Base-by-base conservation (phyloP, 1,284 basidiomycete species). In the Wallemia hederae region DNA sequence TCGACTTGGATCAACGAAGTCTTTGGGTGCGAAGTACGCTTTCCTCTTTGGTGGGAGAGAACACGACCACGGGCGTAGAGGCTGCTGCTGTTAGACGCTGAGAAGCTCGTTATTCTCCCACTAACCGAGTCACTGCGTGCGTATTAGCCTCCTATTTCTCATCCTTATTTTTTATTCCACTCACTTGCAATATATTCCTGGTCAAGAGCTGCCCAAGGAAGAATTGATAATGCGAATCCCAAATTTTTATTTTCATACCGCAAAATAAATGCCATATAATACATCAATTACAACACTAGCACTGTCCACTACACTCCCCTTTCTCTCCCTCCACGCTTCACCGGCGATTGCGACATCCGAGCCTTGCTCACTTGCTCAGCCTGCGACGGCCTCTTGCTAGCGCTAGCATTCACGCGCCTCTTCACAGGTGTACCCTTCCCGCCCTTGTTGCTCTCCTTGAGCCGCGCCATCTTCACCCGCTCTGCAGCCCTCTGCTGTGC, bases 31-130 rank as follows among this genome's bases (percentile, higher is more conserved):
- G 84, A 79, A 79, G 94, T 96, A 73, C 88, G 83, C 79, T 97
- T 97, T 68, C 86, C 89, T 68, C 94, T 87, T 78, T 97, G 92
- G 85, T 94, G 87, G 67, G 90, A 88, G 71, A 96, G 79, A 71
- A 98, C 82, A 70, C 92, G 88, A 74, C 88, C 94, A 80, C 96
- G 96, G 75, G 76, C 76, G 81, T 97, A 97, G 71, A 96, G 80
- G 80, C 89, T 90, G 72, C 58, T 59, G 58, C 5, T 49, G n/a
- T 49, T 15, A 49, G 5, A 33, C 19, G 19, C 19, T 33, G 39
- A 7, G 3, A 49, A n/a, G n/a, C n/a, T n/a, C n/a, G n/a, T n/a
- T n/a, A n/a, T n/a, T n/a, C n/a, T n/a, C n/a, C 11, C 11, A 49
- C 39, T 22, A 17, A 49, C 39, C 39, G 39, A 49, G 39, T 49